Evolutionary conservation across 1,284 basidiomycete species (phyloP).

Genomic region (Anthracocystis panici-leucophaei): DNA sequence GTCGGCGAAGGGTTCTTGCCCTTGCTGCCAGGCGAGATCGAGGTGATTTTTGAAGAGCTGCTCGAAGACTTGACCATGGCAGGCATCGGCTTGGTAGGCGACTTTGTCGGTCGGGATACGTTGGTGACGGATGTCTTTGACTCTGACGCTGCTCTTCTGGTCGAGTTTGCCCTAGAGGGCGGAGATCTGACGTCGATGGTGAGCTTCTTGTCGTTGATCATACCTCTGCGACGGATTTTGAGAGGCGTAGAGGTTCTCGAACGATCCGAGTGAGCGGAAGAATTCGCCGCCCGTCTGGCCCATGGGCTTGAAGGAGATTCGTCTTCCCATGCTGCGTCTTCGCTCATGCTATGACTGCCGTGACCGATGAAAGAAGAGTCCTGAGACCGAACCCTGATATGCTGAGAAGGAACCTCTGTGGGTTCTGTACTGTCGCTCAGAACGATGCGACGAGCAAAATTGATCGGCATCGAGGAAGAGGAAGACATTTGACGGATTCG

Average conservation of each 20-base stretch:
- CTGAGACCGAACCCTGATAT: slow-evolving; percentile 1
- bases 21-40: slow-evolving; percentile 13
- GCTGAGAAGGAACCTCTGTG: background rate
- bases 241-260: slow-evolving; percentile 17
- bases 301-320: slow-evolving; percentile 1
- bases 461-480: slow-evolving; percentile 21
- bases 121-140: background rate
- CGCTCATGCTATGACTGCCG: slow-evolving; percentile 1
- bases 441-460: slow-evolving; percentile 29
- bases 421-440: background rate
- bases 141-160: slow-evolving; percentile 12
- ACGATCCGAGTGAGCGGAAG: slow-evolving; percentile 9
- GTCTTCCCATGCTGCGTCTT: slow-evolving; percentile 20
- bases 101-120: background rate
- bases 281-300: slow-evolving; percentile 16
- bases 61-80: background rate
- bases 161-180: background rate
- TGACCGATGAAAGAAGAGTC: slow-evolving; percentile 14
- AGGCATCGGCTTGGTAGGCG: slow-evolving; percentile 8
- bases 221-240: slow-evolving; percentile 29
- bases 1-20: slow-evolving; percentile 10
- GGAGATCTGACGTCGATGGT: slow-evolving; percentile 20
- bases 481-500: slow-evolving; percentile 19
- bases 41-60: background rate
- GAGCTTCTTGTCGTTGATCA: slow-evolving; percentile 34